Evolutionary conservation across 345 rosid genomes (phyloP).

Genomic region (Reutealis trisperma): DNA sequence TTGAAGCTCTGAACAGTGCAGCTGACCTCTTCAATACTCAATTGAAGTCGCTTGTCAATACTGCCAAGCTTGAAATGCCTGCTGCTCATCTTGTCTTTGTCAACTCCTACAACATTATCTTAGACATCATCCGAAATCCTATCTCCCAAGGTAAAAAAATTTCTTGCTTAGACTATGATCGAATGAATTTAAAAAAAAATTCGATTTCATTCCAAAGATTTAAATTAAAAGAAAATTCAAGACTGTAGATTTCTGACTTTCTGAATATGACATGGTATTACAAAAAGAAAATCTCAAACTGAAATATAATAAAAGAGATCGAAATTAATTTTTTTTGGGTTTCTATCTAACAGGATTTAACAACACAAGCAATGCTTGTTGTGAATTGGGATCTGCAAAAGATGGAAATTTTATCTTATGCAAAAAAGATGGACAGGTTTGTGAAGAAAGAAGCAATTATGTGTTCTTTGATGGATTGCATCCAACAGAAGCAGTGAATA

Average conservation of each 20-base stretch:
- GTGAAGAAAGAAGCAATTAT: slow-evolving; percentile 2
- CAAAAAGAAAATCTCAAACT: too few relatives aligned
- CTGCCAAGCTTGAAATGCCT: slow-evolving; percentile 27
- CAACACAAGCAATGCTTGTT: slow-evolving; percentile 13
- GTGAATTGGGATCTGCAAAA: slow-evolving; percentile 21
- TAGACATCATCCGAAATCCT: slow-evolving; percentile 44
- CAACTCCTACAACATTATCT: slow-evolving; percentile 48
- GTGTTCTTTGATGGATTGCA: slow-evolving; percentile 60
- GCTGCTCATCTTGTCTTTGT: slow-evolving; percentile 39
- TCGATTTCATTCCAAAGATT: too few relatives aligned
- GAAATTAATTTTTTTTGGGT: not conserved
- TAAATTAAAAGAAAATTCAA: too few relatives aligned
- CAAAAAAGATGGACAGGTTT: not conserved
- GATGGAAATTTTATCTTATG: not conserved
- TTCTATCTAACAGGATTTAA: slow-evolving; percentile 28
- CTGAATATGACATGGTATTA: too few relatives aligned
- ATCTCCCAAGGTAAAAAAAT: not conserved
- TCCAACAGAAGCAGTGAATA: slow-evolving; percentile 60
- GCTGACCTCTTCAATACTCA: slow-evolving; percentile 52
- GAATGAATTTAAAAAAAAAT: too few relatives aligned
- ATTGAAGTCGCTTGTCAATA: slow-evolving; percentile 26
- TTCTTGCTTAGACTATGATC: too few relatives aligned
- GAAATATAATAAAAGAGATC: too few relatives aligned
- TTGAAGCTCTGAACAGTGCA: slow-evolving; percentile 39
- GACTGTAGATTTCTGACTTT: too few relatives aligned